Base-by-base conservation (phyloP, 805 yeast genomes). In the Saturnispora diversa region DNA sequence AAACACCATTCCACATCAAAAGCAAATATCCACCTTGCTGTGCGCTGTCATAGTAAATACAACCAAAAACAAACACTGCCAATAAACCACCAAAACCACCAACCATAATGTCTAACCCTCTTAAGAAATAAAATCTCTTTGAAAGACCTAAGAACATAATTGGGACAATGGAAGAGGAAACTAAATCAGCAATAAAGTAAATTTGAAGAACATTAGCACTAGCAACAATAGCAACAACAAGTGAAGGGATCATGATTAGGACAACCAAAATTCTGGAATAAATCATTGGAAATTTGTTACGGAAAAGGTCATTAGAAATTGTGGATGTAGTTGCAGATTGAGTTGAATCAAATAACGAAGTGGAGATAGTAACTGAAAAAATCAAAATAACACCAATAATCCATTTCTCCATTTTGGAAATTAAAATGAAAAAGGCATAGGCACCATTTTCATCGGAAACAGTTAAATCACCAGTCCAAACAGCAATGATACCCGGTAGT, bases 271-370 rank as follows among this genome's bases (percentile, higher is more conserved):
- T 64, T 54, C 97, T 76, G 30, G 79, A 77, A 59, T 74, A 86
- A 29, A 75, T 50, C 45, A 82, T 64, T 25, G 76, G 71, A 40
- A 85, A 68, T 54, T 74, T 82, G 67, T 88, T 90, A 56, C 96
- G 72, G 69, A 87, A 87, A 23, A 87, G 53, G 60, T 88, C 97
- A 54, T 88, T 88, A 23, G 96, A 86, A 40, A 88, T 75, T 1
- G 94, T 76, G 7, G 96, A 84, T 1, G 85, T 84, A 70, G 84
- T 70, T 6, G 94, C 95, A 36, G 92, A 80, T 58, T 86, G 95
- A 51, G 85, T 66, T 2, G 94, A 81, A 58, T 86, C 97, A 60
- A 87, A 76, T 0, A 95, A 83, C 56, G 95, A 87, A 0, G 95
- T 84, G 6, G 95, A 84, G 46, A 88, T 65, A 27, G 79, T 65